A percentile compares a stretch with the other conserved stretches of the same genome.
phyloP scores from a whole-genome alignment of 2,329 filamentous ascomycete genomes.

The Dothidotthia symphoricarpi region DNA sequence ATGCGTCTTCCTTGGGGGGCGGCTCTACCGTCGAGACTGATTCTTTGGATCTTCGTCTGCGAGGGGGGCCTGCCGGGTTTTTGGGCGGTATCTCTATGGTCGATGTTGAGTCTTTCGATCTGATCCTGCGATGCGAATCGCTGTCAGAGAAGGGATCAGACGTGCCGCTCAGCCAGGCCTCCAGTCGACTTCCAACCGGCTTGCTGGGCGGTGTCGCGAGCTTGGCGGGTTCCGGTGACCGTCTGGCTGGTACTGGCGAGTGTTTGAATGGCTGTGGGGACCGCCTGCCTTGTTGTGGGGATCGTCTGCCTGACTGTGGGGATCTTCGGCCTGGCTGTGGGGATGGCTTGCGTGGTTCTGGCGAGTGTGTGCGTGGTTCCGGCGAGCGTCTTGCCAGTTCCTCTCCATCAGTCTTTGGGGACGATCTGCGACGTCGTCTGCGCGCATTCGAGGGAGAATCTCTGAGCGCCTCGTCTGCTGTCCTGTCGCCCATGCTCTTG shows the following conservation, averaged over 20 bases:
- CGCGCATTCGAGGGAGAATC: slow-evolving; percentile 18
- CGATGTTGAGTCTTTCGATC: slow-evolving; percentile 22
- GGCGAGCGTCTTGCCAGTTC: slow-evolving; percentile 13
- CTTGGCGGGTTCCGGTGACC: slow-evolving; percentile 9
- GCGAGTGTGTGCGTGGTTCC: slow-evolving; percentile 12
- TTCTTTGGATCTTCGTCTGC: slow-evolving; percentile 30
- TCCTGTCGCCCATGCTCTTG: slow-evolving; percentile 24
- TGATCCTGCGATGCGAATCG: slow-evolving; percentile 37
- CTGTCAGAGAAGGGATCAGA: slow-evolving; percentile 56
- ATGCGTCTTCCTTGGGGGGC: slow-evolving; percentile 24
- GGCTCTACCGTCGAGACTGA: slow-evolving; percentile 31
- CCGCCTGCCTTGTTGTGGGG: slow-evolving; percentile 10
- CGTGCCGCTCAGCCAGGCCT: slow-evolving; percentile 61
- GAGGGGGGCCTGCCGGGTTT: slow-evolving; percentile 11
- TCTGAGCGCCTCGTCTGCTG: slow-evolving; percentile 25
- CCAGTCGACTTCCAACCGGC: slow-evolving; percentile 54
- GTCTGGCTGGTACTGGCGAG: slow-evolving; percentile 12
- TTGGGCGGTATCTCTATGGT: slow-evolving; percentile 12
- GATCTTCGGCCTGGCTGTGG: too few species aligned
- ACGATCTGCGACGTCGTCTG: slow-evolving; percentile 27
- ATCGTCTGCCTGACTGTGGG: too few species aligned
- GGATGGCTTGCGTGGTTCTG: too few species aligned
- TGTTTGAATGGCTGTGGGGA: slow-evolving; percentile 15
- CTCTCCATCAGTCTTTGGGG: slow-evolving; percentile 25
- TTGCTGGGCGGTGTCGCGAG: slow-evolving; percentile 41